phyloP scores from a whole-genome alignment of 2,329 filamentous ascomycete species.

The Aspergillus sp. region DNA sequence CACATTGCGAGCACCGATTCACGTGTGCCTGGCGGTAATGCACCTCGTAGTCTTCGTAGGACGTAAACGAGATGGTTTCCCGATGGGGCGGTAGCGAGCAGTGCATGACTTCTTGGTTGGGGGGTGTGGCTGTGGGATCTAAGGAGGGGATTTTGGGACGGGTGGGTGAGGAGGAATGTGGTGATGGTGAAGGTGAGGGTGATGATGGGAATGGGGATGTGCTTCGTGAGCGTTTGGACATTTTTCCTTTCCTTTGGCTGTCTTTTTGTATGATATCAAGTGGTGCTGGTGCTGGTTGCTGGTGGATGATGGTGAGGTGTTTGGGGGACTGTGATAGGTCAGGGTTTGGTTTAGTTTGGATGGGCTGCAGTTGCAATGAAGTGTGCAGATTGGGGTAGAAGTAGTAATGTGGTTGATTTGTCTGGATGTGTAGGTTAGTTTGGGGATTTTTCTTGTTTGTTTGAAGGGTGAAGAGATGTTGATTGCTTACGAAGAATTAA shows the following conservation, averaged over 20 bases:
- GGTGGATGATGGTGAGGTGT: conserved; percentile 1
- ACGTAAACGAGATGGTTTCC: conserved; percentile 67
- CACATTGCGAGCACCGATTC: conserved; percentile 82
- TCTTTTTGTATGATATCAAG: too few relatives aligned
- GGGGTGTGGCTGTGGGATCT: conserved; percentile 41
- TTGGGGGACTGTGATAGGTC: conserved; percentile 7
- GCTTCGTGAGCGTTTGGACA: conserved; percentile 63
- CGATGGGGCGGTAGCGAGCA: conserved; percentile 81
- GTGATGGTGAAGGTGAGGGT: conserved; percentile 15
- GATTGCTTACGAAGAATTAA: too few relatives aligned
- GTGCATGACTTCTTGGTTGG: conserved; percentile 60
- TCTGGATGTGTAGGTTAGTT: neutral
- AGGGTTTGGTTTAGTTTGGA: neutral
- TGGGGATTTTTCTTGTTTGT: too few relatives aligned
- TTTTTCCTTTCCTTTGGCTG: conserved; percentile 37
- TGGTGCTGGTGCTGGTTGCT: too few relatives aligned
- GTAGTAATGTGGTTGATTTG: neutral
- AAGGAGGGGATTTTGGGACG: conserved; percentile 62
- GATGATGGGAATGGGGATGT: conserved; percentile 38
- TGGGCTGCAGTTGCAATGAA: neutral
- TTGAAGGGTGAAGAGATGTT: too few relatives aligned
- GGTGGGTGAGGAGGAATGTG: conserved; percentile 1
- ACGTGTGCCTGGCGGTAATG: conserved; percentile 81
- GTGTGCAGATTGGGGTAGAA: neutral
- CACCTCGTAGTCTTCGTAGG: conserved; percentile 78